Evolutionary conservation across 2,329 filamentous ascomycete species (phyloP).

Genomic region (Trichoderma simmonsii): DNA sequence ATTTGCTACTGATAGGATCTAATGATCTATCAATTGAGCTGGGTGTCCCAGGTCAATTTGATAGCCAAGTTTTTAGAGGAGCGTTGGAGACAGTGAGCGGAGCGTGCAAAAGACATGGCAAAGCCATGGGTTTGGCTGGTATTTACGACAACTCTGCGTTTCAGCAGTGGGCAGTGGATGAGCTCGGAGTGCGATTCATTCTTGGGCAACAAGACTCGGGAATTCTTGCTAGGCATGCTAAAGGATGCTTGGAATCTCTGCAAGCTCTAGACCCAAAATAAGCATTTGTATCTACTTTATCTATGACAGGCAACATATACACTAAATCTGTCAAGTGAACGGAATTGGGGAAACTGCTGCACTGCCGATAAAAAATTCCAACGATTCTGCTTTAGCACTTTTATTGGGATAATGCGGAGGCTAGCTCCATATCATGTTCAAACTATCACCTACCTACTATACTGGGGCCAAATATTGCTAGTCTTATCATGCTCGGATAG

Average conservation of each 20-base stretch:
- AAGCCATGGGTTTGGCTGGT: background rate
- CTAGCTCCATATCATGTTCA: background rate
- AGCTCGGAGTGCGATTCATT: background rate
- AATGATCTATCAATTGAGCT: background rate
- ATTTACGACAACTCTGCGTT: background rate
- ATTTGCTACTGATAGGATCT: background rate
- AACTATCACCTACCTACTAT: background rate
- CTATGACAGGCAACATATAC: background rate
- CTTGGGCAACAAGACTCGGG: background rate
- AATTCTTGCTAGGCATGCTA: background rate
- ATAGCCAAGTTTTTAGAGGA: background rate
- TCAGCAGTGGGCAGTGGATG: background rate
- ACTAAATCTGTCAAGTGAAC: too few species aligned
- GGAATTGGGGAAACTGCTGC: background rate
- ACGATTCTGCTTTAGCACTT: background rate
- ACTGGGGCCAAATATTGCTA: background rate
- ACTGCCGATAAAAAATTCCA: background rate
- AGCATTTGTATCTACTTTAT: background rate
- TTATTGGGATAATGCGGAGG: background rate
- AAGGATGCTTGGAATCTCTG: background rate
- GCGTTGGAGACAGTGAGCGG: background rate
- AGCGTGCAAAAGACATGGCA: background rate
- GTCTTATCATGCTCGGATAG: background rate
- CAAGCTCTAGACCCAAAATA: background rate
- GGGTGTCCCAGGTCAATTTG: background rate